Evolutionary conservation across 345 rosid species (phyloP).

Genomic region (Cochlearia excelsa): DNA sequence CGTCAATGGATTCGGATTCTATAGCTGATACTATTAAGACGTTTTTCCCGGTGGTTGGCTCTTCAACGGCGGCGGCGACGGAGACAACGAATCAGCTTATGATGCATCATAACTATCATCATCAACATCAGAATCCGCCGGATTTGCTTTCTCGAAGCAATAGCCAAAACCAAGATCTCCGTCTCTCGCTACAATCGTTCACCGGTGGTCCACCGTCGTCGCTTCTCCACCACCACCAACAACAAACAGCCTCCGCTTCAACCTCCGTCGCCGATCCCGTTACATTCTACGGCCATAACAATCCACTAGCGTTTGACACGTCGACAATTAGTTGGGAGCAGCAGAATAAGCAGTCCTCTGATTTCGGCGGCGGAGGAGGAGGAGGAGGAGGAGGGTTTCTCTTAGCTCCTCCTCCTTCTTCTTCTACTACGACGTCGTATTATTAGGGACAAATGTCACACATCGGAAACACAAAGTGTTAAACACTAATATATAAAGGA

Average conservation of each 20-base stretch:
- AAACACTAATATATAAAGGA: too few relatives aligned
- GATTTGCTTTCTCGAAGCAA: slow-evolving; percentile 81
- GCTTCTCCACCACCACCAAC: slow-evolving; percentile 38
- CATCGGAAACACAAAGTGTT: too few relatives aligned
- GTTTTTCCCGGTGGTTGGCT: slow-evolving; percentile 71
- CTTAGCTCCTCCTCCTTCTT: slow-evolving; percentile 49
- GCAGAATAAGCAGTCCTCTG: slow-evolving; percentile 41
- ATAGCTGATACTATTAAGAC: slow-evolving; percentile 92
- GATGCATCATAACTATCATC: slow-evolving; percentile 35
- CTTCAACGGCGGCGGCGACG: slow-evolving; percentile 42
- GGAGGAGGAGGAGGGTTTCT: slow-evolving; percentile 52
- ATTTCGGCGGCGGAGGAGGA: slow-evolving; percentile 38
- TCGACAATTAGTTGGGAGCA: slow-evolving; percentile 57
- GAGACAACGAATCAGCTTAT: slow-evolving; percentile 43
- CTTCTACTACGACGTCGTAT: neutral
- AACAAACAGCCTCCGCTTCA: slow-evolving; percentile 32
- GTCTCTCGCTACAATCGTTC: slow-evolving; percentile 85
- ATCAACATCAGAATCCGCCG: slow-evolving; percentile 43
- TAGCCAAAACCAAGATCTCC: slow-evolving; percentile 85
- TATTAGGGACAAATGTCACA: too few relatives aligned
- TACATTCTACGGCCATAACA: slow-evolving; percentile 46
- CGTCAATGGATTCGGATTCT: slow-evolving; percentile 72
- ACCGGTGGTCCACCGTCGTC: slow-evolving; percentile 64
- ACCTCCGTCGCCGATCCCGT: slow-evolving; percentile 41
- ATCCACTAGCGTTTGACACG: slow-evolving; percentile 45